Evolutionary conservation across 768 basidiomycete genomes (phyloP).

Genomic region (Pleurotus cornucopiae): DNA sequence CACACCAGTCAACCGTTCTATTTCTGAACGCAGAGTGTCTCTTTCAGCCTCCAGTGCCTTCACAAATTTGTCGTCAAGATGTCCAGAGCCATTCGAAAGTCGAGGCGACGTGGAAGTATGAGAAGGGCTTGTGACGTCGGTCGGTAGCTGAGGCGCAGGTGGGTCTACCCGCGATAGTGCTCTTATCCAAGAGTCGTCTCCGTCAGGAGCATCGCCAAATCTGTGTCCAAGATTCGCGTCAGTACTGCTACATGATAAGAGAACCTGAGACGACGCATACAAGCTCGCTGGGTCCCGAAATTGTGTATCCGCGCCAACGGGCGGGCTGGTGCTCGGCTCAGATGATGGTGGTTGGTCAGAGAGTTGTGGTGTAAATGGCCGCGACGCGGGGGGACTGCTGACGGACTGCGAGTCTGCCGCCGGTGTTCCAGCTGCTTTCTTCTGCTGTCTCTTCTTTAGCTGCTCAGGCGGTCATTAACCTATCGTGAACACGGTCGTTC

Average conservation of each 20-base stretch:
- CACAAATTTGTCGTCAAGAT: conserved; percentile 12
- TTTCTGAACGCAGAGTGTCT: conserved; percentile 20
- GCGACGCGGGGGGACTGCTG: conserved; percentile 39
- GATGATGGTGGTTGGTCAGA: conserved; percentile 28
- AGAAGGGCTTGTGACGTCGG: not conserved
- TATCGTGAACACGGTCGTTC: not conserved
- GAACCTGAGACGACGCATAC: conserved; percentile 41
- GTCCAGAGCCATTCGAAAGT: not conserved
- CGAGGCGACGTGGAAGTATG: not conserved
- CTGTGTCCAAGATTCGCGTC: conserved; percentile 12
- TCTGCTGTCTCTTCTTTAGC: conserved; percentile 78
- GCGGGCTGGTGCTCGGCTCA: conserved; percentile 11
- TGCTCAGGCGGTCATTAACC: conserved; percentile 21
- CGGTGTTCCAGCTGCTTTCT: conserved; percentile 50
- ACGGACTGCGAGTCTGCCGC: conserved; percentile 22
- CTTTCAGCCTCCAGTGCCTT: conserved; percentile 20
- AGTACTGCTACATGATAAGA: not conserved
- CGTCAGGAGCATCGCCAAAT: conserved; percentile 36
- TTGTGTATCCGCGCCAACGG: conserved; percentile 28
- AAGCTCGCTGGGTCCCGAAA: conserved; percentile 57
- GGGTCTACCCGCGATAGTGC: conserved; percentile 44
- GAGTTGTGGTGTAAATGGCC: conserved; percentile 50
- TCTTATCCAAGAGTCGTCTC: conserved; percentile 57
- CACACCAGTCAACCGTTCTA: conserved; percentile 25
- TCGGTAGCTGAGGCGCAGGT: conserved; percentile 26